These are phyloP conservation scores for Exobasidium cylindrosporum DNA, from an alignment of 1,284 basidiomycete species.

Conservation along the genomic window DNA sequence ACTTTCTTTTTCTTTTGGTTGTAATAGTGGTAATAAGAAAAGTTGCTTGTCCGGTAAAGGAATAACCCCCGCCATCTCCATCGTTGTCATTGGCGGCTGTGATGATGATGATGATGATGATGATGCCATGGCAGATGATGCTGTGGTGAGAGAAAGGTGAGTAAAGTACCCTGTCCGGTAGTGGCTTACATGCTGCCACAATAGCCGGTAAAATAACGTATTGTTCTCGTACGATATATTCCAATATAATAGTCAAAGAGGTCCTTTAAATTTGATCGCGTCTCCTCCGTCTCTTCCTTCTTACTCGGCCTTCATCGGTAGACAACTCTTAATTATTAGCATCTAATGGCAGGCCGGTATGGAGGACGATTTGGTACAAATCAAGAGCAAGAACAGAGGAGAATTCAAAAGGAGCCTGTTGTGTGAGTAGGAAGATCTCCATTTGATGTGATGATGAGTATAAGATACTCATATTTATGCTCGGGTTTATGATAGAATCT, in stretches of 20 bases:
- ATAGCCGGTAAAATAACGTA: too few relatives aligned
- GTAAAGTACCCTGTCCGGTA: too few relatives aligned
- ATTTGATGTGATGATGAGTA: neutral
- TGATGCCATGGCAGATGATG: too few relatives aligned
- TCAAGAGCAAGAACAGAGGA: conserved; percentile 7
- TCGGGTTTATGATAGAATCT: neutral
- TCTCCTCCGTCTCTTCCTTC: neutral
- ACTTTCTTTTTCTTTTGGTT: neutral
- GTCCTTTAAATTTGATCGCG: too few relatives aligned
- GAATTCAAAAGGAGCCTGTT: conserved; percentile 9
- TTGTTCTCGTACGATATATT: too few relatives aligned
- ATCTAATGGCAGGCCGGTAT: conserved; percentile 2
- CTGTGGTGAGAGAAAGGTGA: too few relatives aligned
- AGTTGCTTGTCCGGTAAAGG: neutral
- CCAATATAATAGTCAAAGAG: too few relatives aligned
- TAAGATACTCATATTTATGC: neutral
- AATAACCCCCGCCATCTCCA: neutral
- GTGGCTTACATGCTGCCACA: too few relatives aligned
- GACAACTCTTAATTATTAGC: neutral
- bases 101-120: neutral
- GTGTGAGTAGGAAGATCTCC: conserved; percentile 7
- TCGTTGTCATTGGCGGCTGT: neutral
- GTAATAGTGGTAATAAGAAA: neutral
- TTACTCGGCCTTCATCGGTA: neutral
- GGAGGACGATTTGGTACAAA: conserved; percentile 8